Evolutionary conservation across 805 yeast genomes (phyloP).

Genomic region (Jamesozyma jinghongensis): DNA sequence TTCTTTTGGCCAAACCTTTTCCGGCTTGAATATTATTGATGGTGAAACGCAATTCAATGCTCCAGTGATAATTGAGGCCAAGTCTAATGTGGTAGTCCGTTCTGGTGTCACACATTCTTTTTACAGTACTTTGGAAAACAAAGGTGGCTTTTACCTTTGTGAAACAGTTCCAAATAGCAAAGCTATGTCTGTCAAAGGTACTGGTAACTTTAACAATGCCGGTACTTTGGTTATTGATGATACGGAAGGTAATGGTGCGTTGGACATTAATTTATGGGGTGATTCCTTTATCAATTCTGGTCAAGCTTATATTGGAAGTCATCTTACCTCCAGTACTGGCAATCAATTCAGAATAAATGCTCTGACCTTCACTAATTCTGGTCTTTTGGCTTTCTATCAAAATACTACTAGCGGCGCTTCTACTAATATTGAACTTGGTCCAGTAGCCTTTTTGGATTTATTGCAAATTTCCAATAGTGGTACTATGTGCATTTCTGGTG

Average conservation of each 20-base stretch:
- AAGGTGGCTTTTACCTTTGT: constrained; percentile 4
- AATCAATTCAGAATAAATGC: constrained; percentile 1
- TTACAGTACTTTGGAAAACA: constrained; percentile 2
- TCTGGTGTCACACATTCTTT: constrained; percentile 3
- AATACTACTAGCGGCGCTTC: not conserved
- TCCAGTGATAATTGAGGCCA: constrained; percentile 1
- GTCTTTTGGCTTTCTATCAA: constrained; percentile 3
- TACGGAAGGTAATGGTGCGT: no score
- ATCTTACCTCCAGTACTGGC: constrained; percentile 1
- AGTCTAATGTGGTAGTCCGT: constrained; percentile 1
- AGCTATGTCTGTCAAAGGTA: constrained; percentile 1
- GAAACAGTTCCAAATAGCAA: not conserved
- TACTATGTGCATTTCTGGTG: constrained; percentile 8
- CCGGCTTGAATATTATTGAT: constrained; percentile 2
- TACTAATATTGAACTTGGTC: constrained; percentile 3
- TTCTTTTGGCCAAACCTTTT: constrained; percentile 3
- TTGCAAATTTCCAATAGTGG: constrained; percentile 7
- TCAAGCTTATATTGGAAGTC: constrained; percentile 1
- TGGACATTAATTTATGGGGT: constrained; percentile 4
- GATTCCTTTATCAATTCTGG: constrained; percentile 1
- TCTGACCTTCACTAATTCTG: not conserved
- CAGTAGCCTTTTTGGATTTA: constrained; percentile 1
- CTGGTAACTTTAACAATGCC: constrained; percentile 3
- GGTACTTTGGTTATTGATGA: constrained; percentile 6
- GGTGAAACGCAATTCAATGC: constrained; percentile 2